These are phyloP conservation scores for Primulina eburnea DNA, from an alignment of 257 asterid species.

Conservation along the genomic window DNA sequence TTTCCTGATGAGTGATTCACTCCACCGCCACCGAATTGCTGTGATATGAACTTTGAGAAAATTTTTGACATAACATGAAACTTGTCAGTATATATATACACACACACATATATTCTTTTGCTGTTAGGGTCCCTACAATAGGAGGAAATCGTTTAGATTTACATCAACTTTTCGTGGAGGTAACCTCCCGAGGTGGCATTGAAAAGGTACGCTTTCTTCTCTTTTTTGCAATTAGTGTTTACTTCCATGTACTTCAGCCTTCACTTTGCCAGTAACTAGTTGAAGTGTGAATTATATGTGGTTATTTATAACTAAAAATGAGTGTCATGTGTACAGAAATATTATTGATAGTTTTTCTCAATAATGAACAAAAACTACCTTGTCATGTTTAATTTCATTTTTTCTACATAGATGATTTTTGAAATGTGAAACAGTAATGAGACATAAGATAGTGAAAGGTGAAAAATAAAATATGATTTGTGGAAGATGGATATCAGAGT, in stretches of 20 bases:
- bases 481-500: conserved; percentile 1
- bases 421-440: background rate
- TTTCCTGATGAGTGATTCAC: conserved; percentile 5
- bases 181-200: conserved; percentile 90
- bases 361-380: background rate
- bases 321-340: background rate
- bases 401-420: background rate
- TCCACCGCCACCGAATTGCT: background rate
- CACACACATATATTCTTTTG: conserved; percentile 13
- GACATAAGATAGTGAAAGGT: background rate
- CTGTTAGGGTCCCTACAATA: conserved; percentile 64
- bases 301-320: background rate
- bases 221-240: background rate
- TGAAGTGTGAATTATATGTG: background rate
- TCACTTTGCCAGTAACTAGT: conserved; percentile 4
- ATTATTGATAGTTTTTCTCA: background rate
- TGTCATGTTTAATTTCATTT: background rate
- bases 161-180: conserved; percentile 82
- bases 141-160: conserved; percentile 80
- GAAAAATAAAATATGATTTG: background rate
- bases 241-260: conserved; percentile 1
- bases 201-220: conserved; percentile 61
- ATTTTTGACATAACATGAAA: background rate
- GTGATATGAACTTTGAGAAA: conserved; percentile 8
- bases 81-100: background rate